Evolutionary conservation across 768 basidiomycete species (phyloP).

Genomic region (Phaffia australis): DNA sequence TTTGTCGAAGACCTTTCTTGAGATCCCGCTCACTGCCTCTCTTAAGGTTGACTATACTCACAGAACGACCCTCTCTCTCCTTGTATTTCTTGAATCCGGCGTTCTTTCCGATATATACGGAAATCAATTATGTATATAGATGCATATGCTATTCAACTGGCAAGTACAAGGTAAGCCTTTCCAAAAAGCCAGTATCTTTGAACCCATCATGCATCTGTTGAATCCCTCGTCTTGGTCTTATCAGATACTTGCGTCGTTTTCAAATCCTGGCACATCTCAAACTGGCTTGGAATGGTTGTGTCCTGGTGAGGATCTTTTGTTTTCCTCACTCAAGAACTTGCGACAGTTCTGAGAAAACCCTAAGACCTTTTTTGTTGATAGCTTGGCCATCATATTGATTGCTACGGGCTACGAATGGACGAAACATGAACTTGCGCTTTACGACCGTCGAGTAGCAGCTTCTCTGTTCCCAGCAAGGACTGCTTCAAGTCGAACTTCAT

Average conservation of each 20-base stretch:
- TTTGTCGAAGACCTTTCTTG: background rate
- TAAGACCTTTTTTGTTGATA: background rate
- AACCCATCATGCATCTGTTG: background rate
- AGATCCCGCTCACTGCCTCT: background rate
- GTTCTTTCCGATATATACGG: background rate
- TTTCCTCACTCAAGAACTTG: background rate
- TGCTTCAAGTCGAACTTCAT: background rate
- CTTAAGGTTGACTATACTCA: background rate
- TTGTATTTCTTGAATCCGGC: no score
- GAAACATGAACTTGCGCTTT: constrained; percentile 1
- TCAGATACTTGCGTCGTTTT: constrained; percentile 21
- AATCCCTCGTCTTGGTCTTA: background rate
- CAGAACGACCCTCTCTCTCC: background rate
- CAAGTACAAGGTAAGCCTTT: constrained; percentile 11
- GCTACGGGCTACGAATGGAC: constrained; percentile 12
- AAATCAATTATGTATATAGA: background rate
- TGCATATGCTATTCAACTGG: constrained; percentile 25
- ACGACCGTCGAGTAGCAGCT: constrained; percentile 9
- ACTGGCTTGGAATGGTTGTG: constrained; percentile 2
- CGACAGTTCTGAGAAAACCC: background rate
- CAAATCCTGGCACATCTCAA: constrained; percentile 10
- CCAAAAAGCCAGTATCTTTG: background rate
- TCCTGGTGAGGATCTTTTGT: constrained; percentile 7
- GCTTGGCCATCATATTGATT: constrained; percentile 10
- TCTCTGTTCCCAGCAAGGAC: background rate